phyloP scores from a whole-genome alignment of 1,139 yeast genomes.

The Magnusiomyces fungicola region DNA sequence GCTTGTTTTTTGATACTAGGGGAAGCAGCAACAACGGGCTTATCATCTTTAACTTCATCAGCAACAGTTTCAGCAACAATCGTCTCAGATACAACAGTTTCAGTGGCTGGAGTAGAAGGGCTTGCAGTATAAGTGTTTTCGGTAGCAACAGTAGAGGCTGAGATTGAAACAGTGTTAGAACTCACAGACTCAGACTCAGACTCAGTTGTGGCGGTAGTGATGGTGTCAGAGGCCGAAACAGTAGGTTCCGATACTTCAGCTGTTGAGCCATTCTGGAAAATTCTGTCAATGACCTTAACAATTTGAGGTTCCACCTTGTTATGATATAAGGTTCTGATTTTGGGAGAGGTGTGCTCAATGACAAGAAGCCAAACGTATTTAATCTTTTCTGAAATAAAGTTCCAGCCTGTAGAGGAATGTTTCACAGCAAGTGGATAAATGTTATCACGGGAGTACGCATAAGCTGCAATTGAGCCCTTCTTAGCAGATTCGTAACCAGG shows the following conservation, averaged over 20 bases:
- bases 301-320: slow-evolving; percentile 27
- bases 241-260: not conserved
- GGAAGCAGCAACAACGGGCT: not conserved
- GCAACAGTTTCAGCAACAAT: slow-evolving; percentile 1
- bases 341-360: not conserved
- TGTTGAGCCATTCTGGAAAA: slow-evolving; percentile 14
- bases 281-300: slow-evolving; percentile 23
- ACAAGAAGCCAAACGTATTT: not conserved
- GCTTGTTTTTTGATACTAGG: not conserved
- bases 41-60: not conserved
- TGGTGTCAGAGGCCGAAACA: slow-evolving; percentile 6
- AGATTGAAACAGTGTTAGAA: not conserved
- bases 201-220: not conserved
- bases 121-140: slow-evolving; percentile 4
- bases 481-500: not conserved
- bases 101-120: slow-evolving; percentile 6
- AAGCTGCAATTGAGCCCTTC: not conserved
- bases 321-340: not conserved
- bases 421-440: not conserved
- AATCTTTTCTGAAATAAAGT: not conserved
- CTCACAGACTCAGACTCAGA: not conserved
- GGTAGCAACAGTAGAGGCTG: slow-evolving; percentile 4
- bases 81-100: not conserved
- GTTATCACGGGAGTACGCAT: not conserved
- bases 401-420: not conserved